Evolutionary conservation across 192 early-diverging fungal genomes (phyloP), one percentile per base, ranked within the genome.

Genomic region (Lobosporangium transversale): DNA sequence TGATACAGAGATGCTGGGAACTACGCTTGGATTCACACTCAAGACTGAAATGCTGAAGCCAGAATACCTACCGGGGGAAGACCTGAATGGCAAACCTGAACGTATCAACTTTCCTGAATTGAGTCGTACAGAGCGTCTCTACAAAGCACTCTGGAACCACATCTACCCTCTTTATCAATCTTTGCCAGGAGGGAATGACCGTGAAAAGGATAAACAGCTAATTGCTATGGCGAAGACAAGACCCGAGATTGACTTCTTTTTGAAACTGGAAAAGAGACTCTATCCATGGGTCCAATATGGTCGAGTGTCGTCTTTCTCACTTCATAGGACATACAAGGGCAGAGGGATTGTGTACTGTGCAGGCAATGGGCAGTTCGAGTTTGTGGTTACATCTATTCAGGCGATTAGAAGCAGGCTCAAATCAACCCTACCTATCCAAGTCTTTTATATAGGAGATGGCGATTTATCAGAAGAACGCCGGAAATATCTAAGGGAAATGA

Each of bases 401-500:
- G 58, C 71, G 7, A 20, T 83, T 32, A 68, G 81, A 35, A 70
- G 63, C 26, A 47, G 79, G 12, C 52, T 80, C 21, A 66, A 83
- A 50, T 80, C 67, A 1, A 55, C 56, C 8, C 73, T 92, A 15
- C 90, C 90, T 3, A 89, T 92, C 43, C 85, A 91, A 44, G 55
- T 91, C 2, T 87, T 86, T 61, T 85, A 86, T 55, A 80, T 82
- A 47, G 85, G 83, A 12, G 79, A 84, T 2, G 20, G 57, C 11
- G 86, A 88, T 47, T 53, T 88, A 17, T 67, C 74, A 3, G 24
- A 17, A 9, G 58, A 62, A 5, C 59, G 83, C 23, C 68, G 79
- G 35, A 23, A 47, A 5, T 59, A 75, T 33, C 49, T 91, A 29
- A 33, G 59, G n/a, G 29, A 44, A 0, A 58, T 81, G 60, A 62